phyloP scores from a whole-genome alignment of 371 early-diverging fungal genomes.

The Umbelopsis sp. region DNA sequence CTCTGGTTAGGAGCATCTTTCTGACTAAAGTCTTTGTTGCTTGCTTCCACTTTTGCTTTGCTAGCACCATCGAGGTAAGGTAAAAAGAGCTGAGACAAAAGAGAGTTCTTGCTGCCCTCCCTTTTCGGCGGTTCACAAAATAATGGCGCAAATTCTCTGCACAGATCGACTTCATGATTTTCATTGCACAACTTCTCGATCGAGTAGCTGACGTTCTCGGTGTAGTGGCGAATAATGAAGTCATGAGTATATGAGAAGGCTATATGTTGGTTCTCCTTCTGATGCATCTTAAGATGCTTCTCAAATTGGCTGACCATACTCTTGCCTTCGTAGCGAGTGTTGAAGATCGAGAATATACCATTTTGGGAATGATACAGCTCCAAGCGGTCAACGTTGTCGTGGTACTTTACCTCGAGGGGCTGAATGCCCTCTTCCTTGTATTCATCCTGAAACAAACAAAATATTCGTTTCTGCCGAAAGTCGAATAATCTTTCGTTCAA shows the following conservation, averaged over 20 bases:
- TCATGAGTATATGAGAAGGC: background rate
- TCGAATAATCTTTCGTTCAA: conserved; percentile 71
- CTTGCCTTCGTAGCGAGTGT: background rate
- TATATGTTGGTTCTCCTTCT: background rate
- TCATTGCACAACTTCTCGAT: background rate
- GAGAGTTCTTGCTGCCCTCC: background rate
- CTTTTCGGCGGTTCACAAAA: background rate
- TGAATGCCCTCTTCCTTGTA: background rate
- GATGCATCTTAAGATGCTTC: background rate
- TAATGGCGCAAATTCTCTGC: background rate
- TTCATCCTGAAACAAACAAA: conserved; percentile 20
- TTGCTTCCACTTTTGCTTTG: background rate
- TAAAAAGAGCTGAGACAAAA: background rate
- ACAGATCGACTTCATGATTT: background rate
- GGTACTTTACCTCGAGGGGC: background rate
- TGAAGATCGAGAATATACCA: background rate
- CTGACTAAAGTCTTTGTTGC: background rate
- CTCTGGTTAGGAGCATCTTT: background rate
- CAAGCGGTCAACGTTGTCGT: background rate
- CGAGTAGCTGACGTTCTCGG: background rate
- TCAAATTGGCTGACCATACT: background rate
- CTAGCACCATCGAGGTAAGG: background rate
- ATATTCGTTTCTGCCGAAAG: conserved; percentile 65
- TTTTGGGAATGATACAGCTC: background rate
- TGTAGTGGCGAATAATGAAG: background rate